Base-by-base conservation (phyloP, 2,329 filamentous ascomycete species). In the Pseudocercospora eumusae region DNA sequence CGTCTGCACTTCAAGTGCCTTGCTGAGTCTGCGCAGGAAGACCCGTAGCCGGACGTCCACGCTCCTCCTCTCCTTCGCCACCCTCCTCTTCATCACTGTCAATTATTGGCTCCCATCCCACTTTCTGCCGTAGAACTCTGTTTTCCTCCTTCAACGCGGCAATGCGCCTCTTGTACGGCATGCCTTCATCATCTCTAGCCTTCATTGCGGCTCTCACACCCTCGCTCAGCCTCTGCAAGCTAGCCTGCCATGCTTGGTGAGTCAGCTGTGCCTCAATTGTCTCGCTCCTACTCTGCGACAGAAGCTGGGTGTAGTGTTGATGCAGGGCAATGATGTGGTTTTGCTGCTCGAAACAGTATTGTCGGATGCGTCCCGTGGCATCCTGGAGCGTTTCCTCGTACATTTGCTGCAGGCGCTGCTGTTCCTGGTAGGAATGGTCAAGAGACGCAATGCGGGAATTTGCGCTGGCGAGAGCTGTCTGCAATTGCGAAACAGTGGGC, bases 221-320 rank as follows among this genome's bases (percentile, higher is more conserved):
- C 50, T 79, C 78, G 4, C 77, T 78, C 23, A 82, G 73, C 4
- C 79, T 68, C 7, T 75, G 72, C 60, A 82, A 61, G 1, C 78
- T 75, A 3, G 78, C 77, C 67, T 83, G 81, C 80, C 80, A 82
- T 50, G 78, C 77, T 54, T 79, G 77, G 61, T 82, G 80, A 60
- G 79, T 78, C 20, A 82, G 69, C 44, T 81, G 74, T 57, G 81
- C 70, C 57, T 81, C 75, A 63, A 82, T 75, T 45, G 76, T 78
- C 49, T 78, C 78, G 10, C 71, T 73, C 49, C 80, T 76, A 36
- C 79, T 76, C 47, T 76, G 69, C 23, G 80, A 75, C 10, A 82
- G 71, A 6, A 82, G 73, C 1, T 65, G 64, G 20, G 77, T 77
- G 73, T 83, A 83, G 72, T 82, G 79, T 57, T 78, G 77, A 67